Evolutionary conservation across 208 protist species (phyloP).

Genomic region (Leishmania lainsoni): DNA sequence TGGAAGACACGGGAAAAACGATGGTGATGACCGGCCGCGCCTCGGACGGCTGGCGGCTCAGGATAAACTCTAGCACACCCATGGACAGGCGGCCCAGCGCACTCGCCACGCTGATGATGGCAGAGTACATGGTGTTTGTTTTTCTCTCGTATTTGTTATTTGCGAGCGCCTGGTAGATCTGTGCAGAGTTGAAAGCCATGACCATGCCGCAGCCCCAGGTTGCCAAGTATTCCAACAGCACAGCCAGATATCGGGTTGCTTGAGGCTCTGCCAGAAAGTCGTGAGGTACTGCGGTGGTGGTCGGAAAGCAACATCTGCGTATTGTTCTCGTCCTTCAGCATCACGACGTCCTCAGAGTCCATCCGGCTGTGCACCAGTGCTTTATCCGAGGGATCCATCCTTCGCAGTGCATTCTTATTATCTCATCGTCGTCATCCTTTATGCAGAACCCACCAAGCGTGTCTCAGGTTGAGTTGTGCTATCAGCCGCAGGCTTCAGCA

Average conservation of each 20-base stretch:
- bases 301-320: constrained; percentile 29
- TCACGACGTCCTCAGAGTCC: constrained; percentile 8
- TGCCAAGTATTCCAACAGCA: constrained; percentile 58
- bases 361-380: neutral
- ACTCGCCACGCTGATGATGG: constrained; percentile 66
- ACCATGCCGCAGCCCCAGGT: constrained; percentile 68
- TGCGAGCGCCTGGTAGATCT: constrained; percentile 57
- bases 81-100: constrained; percentile 61
- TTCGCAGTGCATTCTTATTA: neutral
- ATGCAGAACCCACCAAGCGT: constrained; percentile 21
- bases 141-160: constrained; percentile 40
- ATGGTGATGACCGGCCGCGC: constrained; percentile 40
- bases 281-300: constrained; percentile 60
- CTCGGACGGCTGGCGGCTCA: constrained; percentile 33
- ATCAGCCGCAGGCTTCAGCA: constrained; percentile 8
- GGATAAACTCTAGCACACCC: neutral
- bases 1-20: constrained; percentile 41
- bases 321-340: constrained; percentile 33
- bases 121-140: constrained; percentile 33
- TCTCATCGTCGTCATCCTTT: neutral
- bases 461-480: constrained; percentile 21
- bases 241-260: constrained; percentile 36
- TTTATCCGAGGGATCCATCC: neutral
- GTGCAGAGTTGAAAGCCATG: constrained; percentile 66
- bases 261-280: constrained; percentile 53